Evolutionary conservation across 495 filamentous ascomycete genomes (phyloP).

Genomic region (Chlorociboria aeruginascens): DNA sequence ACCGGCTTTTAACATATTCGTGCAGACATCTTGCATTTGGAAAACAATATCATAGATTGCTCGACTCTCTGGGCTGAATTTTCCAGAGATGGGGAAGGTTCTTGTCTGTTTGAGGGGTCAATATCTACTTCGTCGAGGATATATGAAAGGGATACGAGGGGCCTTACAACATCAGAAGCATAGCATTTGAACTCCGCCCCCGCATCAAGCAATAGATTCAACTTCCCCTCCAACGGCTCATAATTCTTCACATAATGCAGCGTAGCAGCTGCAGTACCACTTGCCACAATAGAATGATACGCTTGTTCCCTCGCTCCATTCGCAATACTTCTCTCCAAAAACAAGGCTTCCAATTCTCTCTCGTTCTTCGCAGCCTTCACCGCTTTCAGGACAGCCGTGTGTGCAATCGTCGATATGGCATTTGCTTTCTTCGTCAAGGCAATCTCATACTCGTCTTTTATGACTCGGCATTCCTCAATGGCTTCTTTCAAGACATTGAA

Average conservation of each 20-base stretch:
- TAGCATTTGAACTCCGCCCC: conserved; percentile 73
- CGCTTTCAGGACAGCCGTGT: conserved; percentile 55
- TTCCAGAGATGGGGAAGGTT: conserved; percentile 70
- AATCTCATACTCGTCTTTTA: conserved; percentile 79
- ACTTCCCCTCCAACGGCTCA: conserved; percentile 50
- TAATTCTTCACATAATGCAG: conserved; percentile 82
- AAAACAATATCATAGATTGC: conserved; percentile 80
- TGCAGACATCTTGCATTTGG: conserved; percentile 71
- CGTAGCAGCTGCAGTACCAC: conserved; percentile 65
- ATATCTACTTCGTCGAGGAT: neutral
- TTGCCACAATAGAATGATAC: conserved; percentile 75
- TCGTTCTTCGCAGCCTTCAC: conserved; percentile 61
- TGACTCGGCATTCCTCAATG: conserved; percentile 65
- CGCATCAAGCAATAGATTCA: conserved; percentile 72
- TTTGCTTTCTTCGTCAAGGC: conserved; percentile 77
- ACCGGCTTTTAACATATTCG: conserved; percentile 59
- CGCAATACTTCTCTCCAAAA: conserved; percentile 63
- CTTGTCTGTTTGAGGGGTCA: conserved; percentile 40
- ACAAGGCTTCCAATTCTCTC: conserved; percentile 68
- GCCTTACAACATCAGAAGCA: conserved; percentile 58
- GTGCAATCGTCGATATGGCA: conserved; percentile 62
- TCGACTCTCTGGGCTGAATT: conserved; percentile 57
- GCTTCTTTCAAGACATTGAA: conserved; percentile 52
- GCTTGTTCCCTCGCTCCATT: conserved; percentile 66
- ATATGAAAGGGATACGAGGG: neutral